Evolutionary conservation across 2,329 filamentous ascomycete species (phyloP), one percentile per base, ranked within the genome.

Genomic region (Tolypocladium guangdongense): DNA sequence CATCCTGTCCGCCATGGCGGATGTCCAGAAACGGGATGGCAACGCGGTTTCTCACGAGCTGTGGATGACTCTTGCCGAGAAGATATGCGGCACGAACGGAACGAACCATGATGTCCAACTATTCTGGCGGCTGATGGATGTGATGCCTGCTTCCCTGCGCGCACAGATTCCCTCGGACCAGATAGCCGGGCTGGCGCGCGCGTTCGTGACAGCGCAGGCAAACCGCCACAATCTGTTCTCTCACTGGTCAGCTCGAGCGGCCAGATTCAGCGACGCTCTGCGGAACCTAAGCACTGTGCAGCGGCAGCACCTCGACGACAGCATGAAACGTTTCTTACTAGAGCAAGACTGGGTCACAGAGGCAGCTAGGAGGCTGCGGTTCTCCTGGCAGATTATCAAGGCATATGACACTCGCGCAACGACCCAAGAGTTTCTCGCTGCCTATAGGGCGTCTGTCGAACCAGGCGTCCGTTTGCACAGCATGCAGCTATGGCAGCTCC

Each of bases 401-500:
- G 58, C 61, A 1, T 54, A 61, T 37, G 55, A 59, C 27, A 18
- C 55, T 8, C 30, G 45, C 5, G 37, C 52, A 7, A 57, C 56
- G 11, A 57, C 53, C 14, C 32, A 57, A n/a, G 49, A 52, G 4
- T 59, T 64, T 24, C 33, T 56, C 35, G 37, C 47, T 10, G 49
- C 50, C 2, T 58, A 58, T 22, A 50, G 41, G n/a, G 32, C 22
- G 10, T 37, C 50, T 14, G 46, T 57, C 2, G 46, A 45, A 8
- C 51, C 35, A 18, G 50, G 38, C 2, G 24, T 41, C 12, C 38
- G 46, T n/a, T 27, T 60, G 5, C 54, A 54, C 14, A 41, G 50
- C 16, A 8, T 62, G 16, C 59, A 62, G 35, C 55, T 62, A 24
- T 63, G 61, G 61, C 59, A 62, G 30, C 36, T 62, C 22, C 14